Base-by-base conservation (phyloP, 352 stramenopile genomes). In the Globisporangium rhizosaccharum region DNA sequence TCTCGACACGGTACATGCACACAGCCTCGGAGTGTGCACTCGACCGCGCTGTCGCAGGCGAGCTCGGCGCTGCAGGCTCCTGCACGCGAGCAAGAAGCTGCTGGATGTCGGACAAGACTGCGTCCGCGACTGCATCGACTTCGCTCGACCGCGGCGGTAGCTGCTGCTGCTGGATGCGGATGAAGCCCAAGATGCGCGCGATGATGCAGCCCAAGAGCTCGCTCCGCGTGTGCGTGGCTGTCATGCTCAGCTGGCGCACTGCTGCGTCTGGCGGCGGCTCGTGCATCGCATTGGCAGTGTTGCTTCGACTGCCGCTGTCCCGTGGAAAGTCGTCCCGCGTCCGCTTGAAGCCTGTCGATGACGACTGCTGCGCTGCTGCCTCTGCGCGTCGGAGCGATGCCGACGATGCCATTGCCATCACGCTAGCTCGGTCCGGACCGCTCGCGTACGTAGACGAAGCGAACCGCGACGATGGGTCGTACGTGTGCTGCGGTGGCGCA, bases 1-100 rank as follows among this genome's bases (percentile, higher is more conserved):
- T 90, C 76, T 92, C 82, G 47, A 92, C 76, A 51, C 79, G 79
- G 62, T 92, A 92, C 80, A 90, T 92, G 63, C 76, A 79, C 52
- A 76, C 82, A 17, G 79, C 88, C 70, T 92, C 76, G 45, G 71
- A 70, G 54, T 84, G 63, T 14, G 61, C 65, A 7, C 59, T 23
- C 4, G 62, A n/a, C 5, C 14, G 62, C 10, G 70, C 56, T 3
- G 57, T 18, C 14, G 59, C 62, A 7, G 5, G 63, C 6, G 33
- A 61, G 48, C 52, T 63, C 9, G 59, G 68, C 45, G 33, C 33
- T 37, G 33, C 33, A 1, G 59, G 68, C 51, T 80, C 66, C 30
- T 88, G 73, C 12, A 89, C 67, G 33, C 75, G 67, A 15, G 66
- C 68, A 5, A 92, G 71, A 51, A 84, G 71, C 48, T 85, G 72